Conservation (phyloP, 2,329 filamentous ascomycete genomes). For the Harringtonia lauricola region DNA sequence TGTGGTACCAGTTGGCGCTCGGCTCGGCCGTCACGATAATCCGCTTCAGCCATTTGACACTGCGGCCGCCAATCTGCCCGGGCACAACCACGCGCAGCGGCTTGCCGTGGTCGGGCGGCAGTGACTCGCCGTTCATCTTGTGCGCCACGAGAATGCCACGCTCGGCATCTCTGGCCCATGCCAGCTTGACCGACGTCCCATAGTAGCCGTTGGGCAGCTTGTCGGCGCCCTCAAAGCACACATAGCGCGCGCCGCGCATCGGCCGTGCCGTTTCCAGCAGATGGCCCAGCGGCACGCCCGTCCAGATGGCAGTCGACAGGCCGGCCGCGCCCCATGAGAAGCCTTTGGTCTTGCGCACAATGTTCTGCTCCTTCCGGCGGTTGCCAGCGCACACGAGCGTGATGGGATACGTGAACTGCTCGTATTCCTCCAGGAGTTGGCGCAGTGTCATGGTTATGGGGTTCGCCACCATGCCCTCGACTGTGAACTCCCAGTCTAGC, state of each 20-base stretch:
- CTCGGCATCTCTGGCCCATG: conserved; percentile 78
- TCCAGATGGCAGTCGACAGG: conserved; percentile 79
- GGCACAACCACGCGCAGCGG: conserved; percentile 76
- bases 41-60: conserved; percentile 84
- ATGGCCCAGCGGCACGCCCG: conserved; percentile 65
- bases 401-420: conserved; percentile 75
- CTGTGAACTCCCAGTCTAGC: conserved; percentile 67
- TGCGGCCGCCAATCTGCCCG: conserved; percentile 83
- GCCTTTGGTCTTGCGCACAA: conserved; percentile 81
- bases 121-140: conserved; percentile 77
- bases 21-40: conserved; percentile 68
- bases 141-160: conserved; percentile 79
- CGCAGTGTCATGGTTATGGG: conserved; percentile 62
- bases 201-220: conserved; percentile 82
- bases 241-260: conserved; percentile 59
- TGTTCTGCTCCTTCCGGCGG: conserved; percentile 83
- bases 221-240: conserved; percentile 88
- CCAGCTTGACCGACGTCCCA: conserved; percentile 77
- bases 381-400: conserved; percentile 91
- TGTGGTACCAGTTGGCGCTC: conserved; percentile 92
- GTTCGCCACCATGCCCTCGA: conserved; percentile 74
- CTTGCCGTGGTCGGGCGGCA: conserved; percentile 77
- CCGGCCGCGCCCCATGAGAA: conserved; percentile 92
- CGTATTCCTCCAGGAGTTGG: conserved; percentile 62
- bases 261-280: conserved; percentile 60